Percentiles rank a stretch among this genome's conserved stretches.
Evolutionary conservation across 768 basidiomycete genomes (phyloP).

Genomic region (Boletus vinaceobasis): DNA sequence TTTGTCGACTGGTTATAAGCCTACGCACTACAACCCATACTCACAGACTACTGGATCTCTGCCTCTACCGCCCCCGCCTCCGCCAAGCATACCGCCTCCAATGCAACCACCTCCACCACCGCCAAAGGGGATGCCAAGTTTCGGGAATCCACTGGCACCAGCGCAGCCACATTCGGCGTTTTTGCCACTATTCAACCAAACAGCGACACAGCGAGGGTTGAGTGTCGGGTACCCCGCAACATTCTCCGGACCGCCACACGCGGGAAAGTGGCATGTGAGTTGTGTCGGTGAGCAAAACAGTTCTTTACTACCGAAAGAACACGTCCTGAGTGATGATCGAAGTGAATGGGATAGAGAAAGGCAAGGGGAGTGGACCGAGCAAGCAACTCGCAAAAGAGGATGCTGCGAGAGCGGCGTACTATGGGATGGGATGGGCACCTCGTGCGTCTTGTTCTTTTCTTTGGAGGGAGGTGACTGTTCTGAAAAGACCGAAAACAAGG

Average conservation of each 20-base stretch:
- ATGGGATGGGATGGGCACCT: slow-evolving; percentile 71
- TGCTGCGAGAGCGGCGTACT: slow-evolving; percentile 68
- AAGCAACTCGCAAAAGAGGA: slow-evolving; percentile 80
- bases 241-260: slow-evolving; percentile 65
- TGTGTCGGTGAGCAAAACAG: slow-evolving; percentile 58
- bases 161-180: slow-evolving; percentile 64
- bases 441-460: slow-evolving; percentile 26
- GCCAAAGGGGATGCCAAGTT: slow-evolving; percentile 26
- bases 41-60: slow-evolving; percentile 10
- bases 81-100: slow-evolving; percentile 32
- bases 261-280: slow-evolving; percentile 60
- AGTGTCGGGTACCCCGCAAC: slow-evolving; percentile 56
- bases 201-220: slow-evolving; percentile 61
- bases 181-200: slow-evolving; percentile 73
- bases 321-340: slow-evolving; percentile 3
- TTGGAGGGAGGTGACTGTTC: background rate
- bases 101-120: slow-evolving; percentile 38
- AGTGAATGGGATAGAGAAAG: slow-evolving; percentile 73
- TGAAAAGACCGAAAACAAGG: slow-evolving; percentile 7
- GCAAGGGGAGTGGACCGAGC: slow-evolving; percentile 58
- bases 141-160: slow-evolving; percentile 57
- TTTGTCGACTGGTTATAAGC: slow-evolving; percentile 16
- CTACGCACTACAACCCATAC: slow-evolving; percentile 32
- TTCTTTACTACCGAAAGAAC: background rate
- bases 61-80: slow-evolving; percentile 21